phyloP scores from a whole-genome alignment of 108 stramenopile species.

The Conticribra weissflogii region DNA sequence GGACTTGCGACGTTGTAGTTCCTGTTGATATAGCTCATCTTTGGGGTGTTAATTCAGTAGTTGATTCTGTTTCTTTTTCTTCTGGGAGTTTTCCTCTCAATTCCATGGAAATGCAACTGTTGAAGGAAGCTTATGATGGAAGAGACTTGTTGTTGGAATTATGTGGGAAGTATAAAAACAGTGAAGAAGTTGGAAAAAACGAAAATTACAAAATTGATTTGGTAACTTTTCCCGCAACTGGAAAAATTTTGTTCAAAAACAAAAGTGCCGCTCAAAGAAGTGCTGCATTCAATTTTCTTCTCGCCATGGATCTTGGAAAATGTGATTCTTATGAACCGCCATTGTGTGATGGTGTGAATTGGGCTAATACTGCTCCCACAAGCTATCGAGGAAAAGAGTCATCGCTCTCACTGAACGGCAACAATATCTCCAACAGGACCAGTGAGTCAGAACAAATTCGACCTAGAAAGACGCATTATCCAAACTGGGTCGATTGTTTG shows the following conservation, averaged over 20 bases:
- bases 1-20: slow-evolving; percentile 10
- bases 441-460: not conserved
- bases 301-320: slow-evolving; percentile 9
- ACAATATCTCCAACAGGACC: not conserved
- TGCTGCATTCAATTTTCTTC: slow-evolving; percentile 27
- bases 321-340: not conserved
- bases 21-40: not conserved
- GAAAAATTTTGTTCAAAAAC: slow-evolving; percentile 26
- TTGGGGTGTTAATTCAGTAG: slow-evolving; percentile 2
- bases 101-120: not conserved
- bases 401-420: no score
- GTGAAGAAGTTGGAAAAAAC: not conserved
- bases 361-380: not conserved
- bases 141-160: slow-evolving; percentile 9
- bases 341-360: not conserved
- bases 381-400: no score
- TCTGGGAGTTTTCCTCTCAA: slow-evolving; percentile 10
- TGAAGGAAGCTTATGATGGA: not conserved
- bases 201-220: no score
- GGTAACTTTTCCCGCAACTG: no score
- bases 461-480: not conserved
- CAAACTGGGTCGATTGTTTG: slow-evolving; percentile 5
- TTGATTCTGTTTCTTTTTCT: not conserved
- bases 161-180: slow-evolving; percentile 7
- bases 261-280: slow-evolving; percentile 32